Percentiles rank a stretch among this genome's conserved stretches.
These are phyloP conservation scores for Blastomyces parvus DNA, from an alignment of 2,329 filamentous ascomycete species.

Conservation along the genomic window DNA sequence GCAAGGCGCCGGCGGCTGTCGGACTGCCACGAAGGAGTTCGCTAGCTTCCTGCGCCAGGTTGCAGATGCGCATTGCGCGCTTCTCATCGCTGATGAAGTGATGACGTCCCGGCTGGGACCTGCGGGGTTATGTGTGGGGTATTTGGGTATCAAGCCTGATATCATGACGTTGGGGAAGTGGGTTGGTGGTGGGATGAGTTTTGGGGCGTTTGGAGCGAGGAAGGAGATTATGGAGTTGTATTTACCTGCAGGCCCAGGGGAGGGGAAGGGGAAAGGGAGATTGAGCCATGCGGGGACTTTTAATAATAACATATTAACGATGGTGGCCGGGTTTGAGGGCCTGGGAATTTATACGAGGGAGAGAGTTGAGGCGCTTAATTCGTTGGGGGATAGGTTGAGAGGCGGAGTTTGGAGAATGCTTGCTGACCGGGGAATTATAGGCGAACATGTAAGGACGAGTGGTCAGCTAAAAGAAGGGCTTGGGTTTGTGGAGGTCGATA, in stretches of 20 bases:
- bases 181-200: constrained; percentile 56
- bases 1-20: constrained; percentile 54
- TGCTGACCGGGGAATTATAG: neutral
- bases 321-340: constrained; percentile 45
- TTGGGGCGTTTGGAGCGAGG: constrained; percentile 57
- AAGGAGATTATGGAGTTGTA: constrained; percentile 50
- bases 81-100: constrained; percentile 63
- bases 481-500: constrained; percentile 6
- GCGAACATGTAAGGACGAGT: too few relatives aligned
- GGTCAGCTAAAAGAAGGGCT: neutral
- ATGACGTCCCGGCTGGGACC: constrained; percentile 54
- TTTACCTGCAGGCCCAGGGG: constrained; percentile 32
- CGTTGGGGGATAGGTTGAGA: constrained; percentile 21
- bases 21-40: constrained; percentile 44
- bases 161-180: constrained; percentile 58
- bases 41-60: constrained; percentile 42
- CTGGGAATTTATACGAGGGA: constrained; percentile 18
- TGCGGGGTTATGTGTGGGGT: constrained; percentile 39
- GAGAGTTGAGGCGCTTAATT: constrained; percentile 20
- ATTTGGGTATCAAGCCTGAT: constrained; percentile 45
- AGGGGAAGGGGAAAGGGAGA: constrained; percentile 22
- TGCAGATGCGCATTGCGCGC: constrained; percentile 41
- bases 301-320: constrained; percentile 57
- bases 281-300: constrained; percentile 55
- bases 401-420: constrained; percentile 16